Conservation (phyloP, 1,139 yeast genomes). For the Blastobotrys proliferans region DNA sequence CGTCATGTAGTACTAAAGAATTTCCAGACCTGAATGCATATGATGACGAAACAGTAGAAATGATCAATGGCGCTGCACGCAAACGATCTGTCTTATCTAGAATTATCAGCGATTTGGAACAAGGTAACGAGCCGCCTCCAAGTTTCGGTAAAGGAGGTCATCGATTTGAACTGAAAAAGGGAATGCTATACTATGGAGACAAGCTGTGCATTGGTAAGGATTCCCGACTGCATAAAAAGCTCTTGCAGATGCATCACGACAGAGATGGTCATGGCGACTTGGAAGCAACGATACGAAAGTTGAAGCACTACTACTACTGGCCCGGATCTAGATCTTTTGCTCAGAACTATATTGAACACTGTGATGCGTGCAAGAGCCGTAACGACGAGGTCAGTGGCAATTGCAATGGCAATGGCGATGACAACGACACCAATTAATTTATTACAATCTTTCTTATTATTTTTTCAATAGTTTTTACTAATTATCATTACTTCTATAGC, state of each 20-base stretch:
- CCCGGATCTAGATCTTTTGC: constrained; percentile 2
- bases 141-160: background rate
- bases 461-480: background rate
- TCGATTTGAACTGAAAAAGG: constrained; percentile 5
- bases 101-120: constrained; percentile 1
- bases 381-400: too few species aligned
- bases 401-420: too few species aligned
- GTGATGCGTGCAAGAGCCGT: background rate
- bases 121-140: background rate
- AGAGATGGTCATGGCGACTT: constrained; percentile 1
- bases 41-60: background rate
- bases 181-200: constrained; percentile 1
- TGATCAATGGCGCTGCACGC: constrained; percentile 1
- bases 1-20: too few species aligned
- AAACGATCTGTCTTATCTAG: constrained; percentile 2
- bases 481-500: constrained; percentile 13
- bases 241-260: constrained; percentile 5
- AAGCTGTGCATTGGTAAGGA: constrained; percentile 7
- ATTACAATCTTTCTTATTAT: too few species aligned
- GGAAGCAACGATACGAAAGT: constrained; percentile 1
- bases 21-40: constrained; percentile 1
- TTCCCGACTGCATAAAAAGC: constrained; percentile 1
- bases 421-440: too few species aligned
- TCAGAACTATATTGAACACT: background rate
- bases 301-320: constrained; percentile 4